Evolutionary conservation across 1,284 basidiomycete species (phyloP).

Genomic region (Meripilus lineatus): DNA sequence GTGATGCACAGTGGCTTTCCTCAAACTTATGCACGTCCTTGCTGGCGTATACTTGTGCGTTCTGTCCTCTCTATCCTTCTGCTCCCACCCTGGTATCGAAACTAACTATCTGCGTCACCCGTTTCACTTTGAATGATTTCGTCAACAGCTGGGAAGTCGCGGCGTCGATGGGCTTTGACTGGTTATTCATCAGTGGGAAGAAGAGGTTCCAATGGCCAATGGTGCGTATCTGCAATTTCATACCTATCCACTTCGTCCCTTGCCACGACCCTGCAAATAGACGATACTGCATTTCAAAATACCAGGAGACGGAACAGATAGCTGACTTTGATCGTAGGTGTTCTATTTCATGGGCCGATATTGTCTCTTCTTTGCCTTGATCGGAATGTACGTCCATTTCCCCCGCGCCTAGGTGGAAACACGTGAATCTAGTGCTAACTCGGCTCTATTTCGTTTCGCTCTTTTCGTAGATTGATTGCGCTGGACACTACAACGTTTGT

Average conservation of each 20-base stretch:
- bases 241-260: neutral
- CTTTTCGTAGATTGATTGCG: constrained; percentile 41
- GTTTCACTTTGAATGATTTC: neutral
- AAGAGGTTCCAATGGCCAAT: constrained; percentile 47
- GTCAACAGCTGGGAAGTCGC: constrained; percentile 36
- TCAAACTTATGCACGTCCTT: constrained; percentile 61
- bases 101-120: neutral
- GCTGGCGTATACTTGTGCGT: constrained; percentile 64
- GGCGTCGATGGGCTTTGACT: constrained; percentile 64
- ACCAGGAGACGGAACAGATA: too few relatives aligned
- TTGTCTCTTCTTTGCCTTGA: constrained; percentile 56
- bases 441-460: neutral
- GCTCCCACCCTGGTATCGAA: neutral
- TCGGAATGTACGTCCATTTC: constrained; percentile 54
- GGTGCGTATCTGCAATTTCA: constrained; percentile 17
- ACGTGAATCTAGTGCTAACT: neutral
- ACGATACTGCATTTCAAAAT: neutral
- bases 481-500: constrained; percentile 52
- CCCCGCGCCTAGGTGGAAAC: neutral
- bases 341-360: constrained; percentile 75
- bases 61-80: neutral
- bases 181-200: constrained; percentile 55
- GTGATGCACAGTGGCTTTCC: constrained; percentile 50
- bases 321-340: constrained; percentile 34
- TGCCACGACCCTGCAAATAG: neutral